Conservation (phyloP, 768 basidiomycete genomes). For the Scleroderma citrinum region DNA sequence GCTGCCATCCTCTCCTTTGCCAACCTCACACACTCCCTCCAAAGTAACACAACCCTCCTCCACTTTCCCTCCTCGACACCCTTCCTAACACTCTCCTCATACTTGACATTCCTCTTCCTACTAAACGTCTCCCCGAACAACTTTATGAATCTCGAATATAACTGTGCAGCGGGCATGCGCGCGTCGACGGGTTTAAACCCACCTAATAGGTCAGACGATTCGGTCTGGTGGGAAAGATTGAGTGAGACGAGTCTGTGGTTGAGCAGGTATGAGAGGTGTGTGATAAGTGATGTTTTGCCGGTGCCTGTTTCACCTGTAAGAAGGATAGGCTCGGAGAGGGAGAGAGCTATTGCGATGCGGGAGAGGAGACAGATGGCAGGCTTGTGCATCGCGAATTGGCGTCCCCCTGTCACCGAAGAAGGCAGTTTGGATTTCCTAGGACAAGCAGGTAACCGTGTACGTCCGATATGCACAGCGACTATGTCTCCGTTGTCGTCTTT, state of each 20-base stretch:
- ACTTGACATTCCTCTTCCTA: constrained; percentile 81
- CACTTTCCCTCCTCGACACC: constrained; percentile 80
- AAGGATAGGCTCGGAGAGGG: constrained; percentile 75
- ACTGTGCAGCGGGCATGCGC: constrained; percentile 60
- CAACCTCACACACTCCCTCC: constrained; percentile 70
- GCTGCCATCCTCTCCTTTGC: constrained; percentile 58
- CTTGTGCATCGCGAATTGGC: constrained; percentile 85
- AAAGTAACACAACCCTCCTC: constrained; percentile 76
- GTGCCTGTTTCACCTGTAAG: constrained; percentile 99
- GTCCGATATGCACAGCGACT: constrained; percentile 54
- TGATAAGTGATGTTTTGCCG: constrained; percentile 91
- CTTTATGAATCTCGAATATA: constrained; percentile 71
- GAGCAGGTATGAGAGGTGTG: constrained; percentile 78
- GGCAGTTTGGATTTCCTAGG: constrained; percentile 31
- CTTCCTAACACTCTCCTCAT: constrained; percentile 74
- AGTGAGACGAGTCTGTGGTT: constrained; percentile 75
- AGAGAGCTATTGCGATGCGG: constrained; percentile 68
- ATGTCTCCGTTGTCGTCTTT: constrained; percentile 60
- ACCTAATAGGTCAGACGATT: constrained; percentile 89
- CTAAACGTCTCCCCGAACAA: constrained; percentile 87
- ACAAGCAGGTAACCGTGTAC: constrained; percentile 51
- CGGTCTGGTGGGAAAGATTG: constrained; percentile 94
- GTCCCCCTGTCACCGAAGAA: constrained; percentile 25
- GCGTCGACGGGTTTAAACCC: constrained; percentile 96
- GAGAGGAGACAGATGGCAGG: constrained; percentile 78